Evolutionary conservation across 116 monocot genomes (phyloP), one percentile per base, ranked within the genome.

Genomic region (Posidonia oceanica): DNA sequence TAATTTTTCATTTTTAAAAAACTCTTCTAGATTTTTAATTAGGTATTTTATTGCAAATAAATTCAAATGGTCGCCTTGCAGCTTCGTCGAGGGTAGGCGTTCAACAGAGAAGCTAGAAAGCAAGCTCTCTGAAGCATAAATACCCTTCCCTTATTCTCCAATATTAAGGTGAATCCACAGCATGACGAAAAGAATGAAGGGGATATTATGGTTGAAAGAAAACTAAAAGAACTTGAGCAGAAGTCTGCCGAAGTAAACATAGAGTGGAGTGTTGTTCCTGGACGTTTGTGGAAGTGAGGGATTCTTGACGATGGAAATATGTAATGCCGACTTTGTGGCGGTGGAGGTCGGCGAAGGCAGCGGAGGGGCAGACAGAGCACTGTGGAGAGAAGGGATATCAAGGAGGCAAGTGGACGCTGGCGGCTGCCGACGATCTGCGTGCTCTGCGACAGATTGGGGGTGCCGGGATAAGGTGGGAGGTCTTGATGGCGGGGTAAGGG

Each of bases 121-220:
- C 88, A 71, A 54, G 68, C 54, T 68, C 52, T 68, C 6, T 20
- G 68, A 36, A 68, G 53, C 53, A 68, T 68, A 23, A 68, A 68
- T 54, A 36, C 68, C 54, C 68, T 68, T 68, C 15, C 53, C 23
- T 54, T 68, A 54, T 68, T 68, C 53, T 68, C 68, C 52, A 68
- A 68, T 14, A 68, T 68, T 68, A 52, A 68, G 36, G 81, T 87
- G 13, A 68, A 68, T 48, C 98, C 98, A 81, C 78, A 84, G 29
- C 88, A 84, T 59, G 95, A 95, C 81, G 95, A 95, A 75, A 95
- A 91, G 69, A 91, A 72, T 72, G 95, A 95, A 80, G 95, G 95
- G 66, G 95, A 88, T 52, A 95, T 95, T 21, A 80, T 95, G 36
- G 91, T 95, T 71, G 95, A 95, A 75, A 88, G 91, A 61, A 95